Percentiles rank a stretch among this genome's conserved stretches.
phyloP scores from a whole-genome alignment of 2,329 filamentous ascomycete genomes.

The Colletotrichum lupini region DNA sequence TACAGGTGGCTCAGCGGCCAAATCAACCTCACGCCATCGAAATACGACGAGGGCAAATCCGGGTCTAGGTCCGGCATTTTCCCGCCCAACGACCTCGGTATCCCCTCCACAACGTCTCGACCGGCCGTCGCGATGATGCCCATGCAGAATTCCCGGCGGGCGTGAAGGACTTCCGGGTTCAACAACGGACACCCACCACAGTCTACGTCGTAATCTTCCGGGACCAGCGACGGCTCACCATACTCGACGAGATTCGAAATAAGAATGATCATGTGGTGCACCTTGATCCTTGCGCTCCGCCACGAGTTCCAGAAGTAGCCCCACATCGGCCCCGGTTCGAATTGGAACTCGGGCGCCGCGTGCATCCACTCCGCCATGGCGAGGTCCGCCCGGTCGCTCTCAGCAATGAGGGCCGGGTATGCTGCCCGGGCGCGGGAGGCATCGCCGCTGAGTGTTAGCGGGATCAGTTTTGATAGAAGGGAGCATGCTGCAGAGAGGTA shows the following conservation, averaged over 20 bases:
- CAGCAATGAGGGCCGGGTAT: slow-evolving; percentile 34
- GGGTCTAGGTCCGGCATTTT: slow-evolving; percentile 39
- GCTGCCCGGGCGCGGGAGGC: slow-evolving; percentile 2
- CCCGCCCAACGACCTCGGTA: slow-evolving; percentile 42
- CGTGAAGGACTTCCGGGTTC: slow-evolving; percentile 40
- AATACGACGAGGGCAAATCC: slow-evolving; percentile 45
- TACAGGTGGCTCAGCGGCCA: slow-evolving; percentile 51
- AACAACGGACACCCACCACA: slow-evolving; percentile 35
- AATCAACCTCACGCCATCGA: slow-evolving; percentile 50
- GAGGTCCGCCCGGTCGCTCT: slow-evolving; percentile 43
- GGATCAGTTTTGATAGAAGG: slow-evolving; percentile 20
- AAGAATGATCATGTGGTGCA: slow-evolving; percentile 46
- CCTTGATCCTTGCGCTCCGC: slow-evolving; percentile 47
- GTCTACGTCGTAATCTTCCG: background rate
- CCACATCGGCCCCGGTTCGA: slow-evolving; percentile 29
- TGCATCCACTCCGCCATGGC: slow-evolving; percentile 42
- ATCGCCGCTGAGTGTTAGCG: background rate
- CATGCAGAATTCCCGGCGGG: slow-evolving; percentile 43
- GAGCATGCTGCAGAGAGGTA: slow-evolving; percentile 23
- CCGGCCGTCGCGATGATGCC: slow-evolving; percentile 42
- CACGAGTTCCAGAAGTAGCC: slow-evolving; percentile 48
- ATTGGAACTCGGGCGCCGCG: slow-evolving; percentile 40
- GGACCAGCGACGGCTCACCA: slow-evolving; percentile 28
- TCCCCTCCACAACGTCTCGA: slow-evolving; percentile 42
- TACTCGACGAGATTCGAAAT: slow-evolving; percentile 51